Evolutionary conservation across 805 yeast genomes (phyloP).

Genomic region (Ogataea siamensis): DNA sequence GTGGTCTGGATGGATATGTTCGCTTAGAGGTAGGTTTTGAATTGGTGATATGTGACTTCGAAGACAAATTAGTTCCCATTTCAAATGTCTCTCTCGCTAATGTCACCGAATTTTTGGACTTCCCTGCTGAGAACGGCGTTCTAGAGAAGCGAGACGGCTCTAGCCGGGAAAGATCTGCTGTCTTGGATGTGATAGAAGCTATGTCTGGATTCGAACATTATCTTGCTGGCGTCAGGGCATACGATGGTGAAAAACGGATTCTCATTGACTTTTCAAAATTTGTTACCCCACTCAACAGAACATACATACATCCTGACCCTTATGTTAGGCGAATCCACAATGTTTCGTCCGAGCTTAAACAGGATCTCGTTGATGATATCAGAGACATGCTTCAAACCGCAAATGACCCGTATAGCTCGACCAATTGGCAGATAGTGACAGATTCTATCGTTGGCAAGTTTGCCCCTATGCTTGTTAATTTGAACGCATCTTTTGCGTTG

Average conservation of each 20-base stretch:
- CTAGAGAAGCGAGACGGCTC: slow-evolving; percentile 8
- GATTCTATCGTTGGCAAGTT: slow-evolving; percentile 50
- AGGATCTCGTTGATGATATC: slow-evolving; percentile 37
- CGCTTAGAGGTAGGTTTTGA: slow-evolving; percentile 63
- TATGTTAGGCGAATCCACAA: slow-evolving; percentile 40
- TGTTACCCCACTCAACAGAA: slow-evolving; percentile 52
- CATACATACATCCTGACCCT: slow-evolving; percentile 49
- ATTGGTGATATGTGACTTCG: slow-evolving; percentile 58
- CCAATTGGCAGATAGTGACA: slow-evolving; percentile 56
- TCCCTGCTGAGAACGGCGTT: slow-evolving; percentile 33
- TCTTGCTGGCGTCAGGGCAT: slow-evolving; percentile 44
- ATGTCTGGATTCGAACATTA: slow-evolving; percentile 44
- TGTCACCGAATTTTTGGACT: slow-evolving; percentile 37
- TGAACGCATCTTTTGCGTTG: slow-evolving; percentile 39
- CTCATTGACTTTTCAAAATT: slow-evolving; percentile 50
- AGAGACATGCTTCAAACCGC: slow-evolving; percentile 30
- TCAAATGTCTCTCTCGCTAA: slow-evolving; percentile 42
- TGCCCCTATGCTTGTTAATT: slow-evolving; percentile 43
- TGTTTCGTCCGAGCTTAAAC: slow-evolving; percentile 35
- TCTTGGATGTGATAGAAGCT: slow-evolving; percentile 31
- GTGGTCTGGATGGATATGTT: slow-evolving; percentile 53
- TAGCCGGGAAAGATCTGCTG: slow-evolving; percentile 16
- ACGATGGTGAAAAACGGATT: slow-evolving; percentile 49
- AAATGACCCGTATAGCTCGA: slow-evolving; percentile 41
- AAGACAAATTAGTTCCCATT: slow-evolving; percentile 45